Conservation (phyloP, 1,284 basidiomycete genomes). For the Trichosporon asahii region DNA sequence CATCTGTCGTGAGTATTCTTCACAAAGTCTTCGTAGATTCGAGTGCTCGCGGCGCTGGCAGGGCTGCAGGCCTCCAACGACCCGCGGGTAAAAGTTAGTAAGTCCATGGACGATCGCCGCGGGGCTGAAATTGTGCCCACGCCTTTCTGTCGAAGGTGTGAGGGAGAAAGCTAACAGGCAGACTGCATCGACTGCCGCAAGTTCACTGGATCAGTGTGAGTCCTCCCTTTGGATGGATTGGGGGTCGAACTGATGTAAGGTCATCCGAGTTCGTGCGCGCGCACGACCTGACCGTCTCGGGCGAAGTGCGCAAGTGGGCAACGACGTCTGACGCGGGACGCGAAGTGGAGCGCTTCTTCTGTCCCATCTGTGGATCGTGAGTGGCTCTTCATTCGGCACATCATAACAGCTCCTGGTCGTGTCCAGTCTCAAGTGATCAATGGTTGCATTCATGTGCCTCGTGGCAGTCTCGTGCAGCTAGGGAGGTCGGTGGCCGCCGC, state of each 20-base stretch:
- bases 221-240: background rate
- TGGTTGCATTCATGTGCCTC: no score
- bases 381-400: background rate
- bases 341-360: background rate
- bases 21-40: no score
- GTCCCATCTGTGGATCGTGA: slow-evolving; percentile 3
- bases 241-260: background rate
- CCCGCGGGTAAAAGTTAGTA: no score
- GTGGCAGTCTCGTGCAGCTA: no score
- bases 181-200: background rate
- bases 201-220: background rate
- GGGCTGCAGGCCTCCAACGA: background rate
- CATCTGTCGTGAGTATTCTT: background rate
- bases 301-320: background rate
- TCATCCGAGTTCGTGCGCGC: background rate
- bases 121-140: no score
- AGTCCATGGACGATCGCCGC: background rate
- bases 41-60: no score
- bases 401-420: no score
- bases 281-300: background rate
- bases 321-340: background rate
- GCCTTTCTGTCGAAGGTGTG: no score
- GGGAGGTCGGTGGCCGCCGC: background rate
- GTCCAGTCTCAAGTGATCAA: no score
- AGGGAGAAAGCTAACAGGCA: background rate